Evolutionary conservation across 2,329 filamentous ascomycete genomes (phyloP).

Genomic region (Cladosporium phlei): DNA sequence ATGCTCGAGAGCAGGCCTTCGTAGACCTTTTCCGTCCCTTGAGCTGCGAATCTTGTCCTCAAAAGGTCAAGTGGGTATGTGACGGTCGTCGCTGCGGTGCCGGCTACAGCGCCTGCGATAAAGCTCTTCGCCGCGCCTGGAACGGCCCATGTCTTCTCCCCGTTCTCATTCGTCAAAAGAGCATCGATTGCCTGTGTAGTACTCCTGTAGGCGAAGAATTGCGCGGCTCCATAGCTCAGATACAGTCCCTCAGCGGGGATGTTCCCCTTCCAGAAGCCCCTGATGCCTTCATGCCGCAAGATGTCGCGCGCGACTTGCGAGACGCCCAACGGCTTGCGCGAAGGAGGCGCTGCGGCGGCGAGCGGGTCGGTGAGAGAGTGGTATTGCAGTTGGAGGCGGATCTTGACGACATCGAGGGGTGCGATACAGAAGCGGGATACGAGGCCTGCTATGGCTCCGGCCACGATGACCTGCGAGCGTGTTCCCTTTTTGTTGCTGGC

Average conservation of each 20-base stretch:
- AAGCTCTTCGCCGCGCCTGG: constrained; percentile 73
- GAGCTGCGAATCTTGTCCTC: constrained; percentile 92
- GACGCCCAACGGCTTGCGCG: constrained; percentile 24
- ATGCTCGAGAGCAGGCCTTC: constrained; percentile 64
- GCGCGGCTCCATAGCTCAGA: constrained; percentile 79
- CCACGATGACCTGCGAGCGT: constrained; percentile 59
- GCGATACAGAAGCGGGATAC: constrained; percentile 91
- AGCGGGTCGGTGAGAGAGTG: constrained; percentile 75
- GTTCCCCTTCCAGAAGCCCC: constrained; percentile 93
- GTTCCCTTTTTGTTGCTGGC: constrained; percentile 49
- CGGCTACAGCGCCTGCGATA: constrained; percentile 74
- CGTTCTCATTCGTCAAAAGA: background rate
- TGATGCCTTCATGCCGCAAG: constrained; percentile 72
- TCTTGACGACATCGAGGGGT: constrained; percentile 96
- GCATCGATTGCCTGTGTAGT: constrained; percentile 58
- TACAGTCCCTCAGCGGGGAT: constrained; percentile 93
- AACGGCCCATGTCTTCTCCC: constrained; percentile 34
- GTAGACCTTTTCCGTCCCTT: constrained; percentile 79
- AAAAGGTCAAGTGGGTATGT: constrained; percentile 94
- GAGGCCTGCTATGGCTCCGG: constrained; percentile 71
- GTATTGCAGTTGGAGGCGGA: constrained; percentile 88
- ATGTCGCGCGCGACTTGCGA: constrained; percentile 54
- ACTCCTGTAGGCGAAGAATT: constrained; percentile 84
- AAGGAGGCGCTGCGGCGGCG: constrained; percentile 42
- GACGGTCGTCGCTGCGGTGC: constrained; percentile 71